Evolutionary conservation across 1,284 basidiomycete species (phyloP).

Genomic region (Tilletiopsis washingtonensis): DNA sequence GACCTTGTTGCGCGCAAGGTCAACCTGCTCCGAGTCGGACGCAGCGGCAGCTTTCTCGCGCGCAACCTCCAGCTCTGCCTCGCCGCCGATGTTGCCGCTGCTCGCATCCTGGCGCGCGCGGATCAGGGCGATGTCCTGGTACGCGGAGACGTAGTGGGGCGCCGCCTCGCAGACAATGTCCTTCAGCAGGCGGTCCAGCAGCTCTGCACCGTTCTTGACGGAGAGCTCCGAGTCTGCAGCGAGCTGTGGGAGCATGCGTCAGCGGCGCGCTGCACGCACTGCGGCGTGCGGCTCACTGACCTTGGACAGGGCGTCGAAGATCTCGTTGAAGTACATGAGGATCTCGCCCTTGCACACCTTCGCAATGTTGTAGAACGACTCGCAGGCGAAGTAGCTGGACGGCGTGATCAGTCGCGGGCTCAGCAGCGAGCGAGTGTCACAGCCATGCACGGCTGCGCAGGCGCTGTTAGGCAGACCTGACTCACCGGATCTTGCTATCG

Average conservation of each 20-base stretch:
- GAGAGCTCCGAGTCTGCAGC: constrained; percentile 92
- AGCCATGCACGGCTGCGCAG: background rate
- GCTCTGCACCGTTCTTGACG: constrained; percentile 96
- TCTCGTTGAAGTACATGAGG: constrained; percentile 93
- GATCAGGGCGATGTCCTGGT: constrained; percentile 56
- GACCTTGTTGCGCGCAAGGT: constrained; percentile 48
- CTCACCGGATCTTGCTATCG: constrained; percentile 75
- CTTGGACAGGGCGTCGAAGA: constrained; percentile 94
- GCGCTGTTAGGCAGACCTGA: no score
- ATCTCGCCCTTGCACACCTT: constrained; percentile 98
- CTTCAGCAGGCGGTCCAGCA: constrained; percentile 92
- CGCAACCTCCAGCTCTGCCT: constrained; percentile 38
- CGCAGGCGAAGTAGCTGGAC: constrained; percentile 75
- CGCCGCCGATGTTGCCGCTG: constrained; percentile 23
- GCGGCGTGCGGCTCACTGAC: constrained; percentile 51
- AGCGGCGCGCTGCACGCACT: background rate
- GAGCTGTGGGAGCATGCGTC: constrained; percentile 56
- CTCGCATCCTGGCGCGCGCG: constrained; percentile 56
- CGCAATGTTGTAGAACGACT: constrained; percentile 91
- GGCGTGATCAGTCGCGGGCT: background rate
- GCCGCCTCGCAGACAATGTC: constrained; percentile 97
- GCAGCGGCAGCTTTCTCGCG: constrained; percentile 34
- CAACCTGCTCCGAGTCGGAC: constrained; percentile 7
- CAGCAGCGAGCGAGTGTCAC: background rate
- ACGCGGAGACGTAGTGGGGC: constrained; percentile 84